Conservation (phyloP, 257 asterid species). For the Ilex aquifolium region DNA sequence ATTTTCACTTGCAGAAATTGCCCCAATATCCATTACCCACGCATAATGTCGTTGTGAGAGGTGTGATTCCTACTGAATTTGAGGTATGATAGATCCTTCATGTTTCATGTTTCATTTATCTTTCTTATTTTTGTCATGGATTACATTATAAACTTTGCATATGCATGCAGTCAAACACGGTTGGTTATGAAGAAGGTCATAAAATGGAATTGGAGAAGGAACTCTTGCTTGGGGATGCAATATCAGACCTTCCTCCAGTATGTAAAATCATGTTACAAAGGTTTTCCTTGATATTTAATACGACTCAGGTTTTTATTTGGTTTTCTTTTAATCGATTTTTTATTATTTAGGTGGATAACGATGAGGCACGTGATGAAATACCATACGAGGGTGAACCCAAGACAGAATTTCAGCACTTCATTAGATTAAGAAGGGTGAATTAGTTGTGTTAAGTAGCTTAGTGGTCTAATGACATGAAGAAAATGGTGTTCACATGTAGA, state of each 20-base stretch:
- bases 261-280: background rate
- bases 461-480: too few species aligned
- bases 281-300: background rate
- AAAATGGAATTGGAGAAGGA: conserved; percentile 11
- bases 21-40: conserved; percentile 46
- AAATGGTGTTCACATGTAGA: too few species aligned
- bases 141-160: conserved; percentile 3
- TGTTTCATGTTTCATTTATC: background rate
- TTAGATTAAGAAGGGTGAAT: too few species aligned
- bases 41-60: conserved; percentile 34
- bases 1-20: conserved; percentile 23
- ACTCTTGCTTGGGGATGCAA: conserved; percentile 31
- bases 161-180: too few species aligned
- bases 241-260: conserved; percentile 46
- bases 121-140: background rate
- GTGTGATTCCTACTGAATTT: conserved; percentile 34
- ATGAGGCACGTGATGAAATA: conserved; percentile 26
- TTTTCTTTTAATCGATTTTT: conserved; percentile 7
- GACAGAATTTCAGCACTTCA: too few species aligned
- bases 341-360: conserved; percentile 34
- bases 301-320: background rate
- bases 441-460: too few species aligned
- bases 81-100: conserved; percentile 21
- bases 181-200: conserved; percentile 20
- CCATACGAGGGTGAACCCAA: too few species aligned